Evolutionary conservation across 495 filamentous ascomycete genomes (phyloP), one percentile per base, ranked within the genome.

Genomic region (Xylaria venustula): DNA sequence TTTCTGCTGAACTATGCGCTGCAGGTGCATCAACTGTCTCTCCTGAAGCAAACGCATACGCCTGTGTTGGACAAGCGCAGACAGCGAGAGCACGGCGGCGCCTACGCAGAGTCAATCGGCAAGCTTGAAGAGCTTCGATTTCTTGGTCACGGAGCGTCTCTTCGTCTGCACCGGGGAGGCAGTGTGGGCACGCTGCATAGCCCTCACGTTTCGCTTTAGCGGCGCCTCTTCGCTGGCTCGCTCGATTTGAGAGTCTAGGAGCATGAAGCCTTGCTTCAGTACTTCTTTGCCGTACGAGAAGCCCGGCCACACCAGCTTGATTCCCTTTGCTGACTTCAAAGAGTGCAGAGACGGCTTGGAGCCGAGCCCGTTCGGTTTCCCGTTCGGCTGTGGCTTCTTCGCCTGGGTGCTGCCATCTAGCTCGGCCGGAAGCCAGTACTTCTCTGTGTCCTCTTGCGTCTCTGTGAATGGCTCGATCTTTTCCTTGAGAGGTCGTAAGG

Each of bases 371-470:
- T 52, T 60, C 15, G 56, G 15, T 45, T 42, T 51, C 32, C 45
- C 56, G 25, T 51, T 59, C 0, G 23, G 15, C 1, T 23, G 57
- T 8, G 7, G 14, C 20, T 60, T 60, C 47, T 52, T 60, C 1
- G 1, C 19, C n/a, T 34, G 44, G 7, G n/a, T 52, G 3, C 9
- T n/a, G 32, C 14, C 6, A 23, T 60, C 47, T 14, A 60, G 6
- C 36, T 60, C 57, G 19, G 57, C 57, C 3, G 46, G 57, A 8
- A 60, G 46, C 57, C 57, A 60, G 11, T 51, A 60, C 23, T 60
- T 60, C 5, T 60, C 46, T 1, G 23, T 55, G 11, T 52, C 36
- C 6, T 60, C 46, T 1, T 60, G 47, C 3, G 57, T 41, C 23
- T 8, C 11, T 8, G 48, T 51, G 47, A 52, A 60, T 11, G 57